phyloP scores from a whole-genome alignment of 2,329 filamentous ascomycete species.

The Penicillium sp. region DNA sequence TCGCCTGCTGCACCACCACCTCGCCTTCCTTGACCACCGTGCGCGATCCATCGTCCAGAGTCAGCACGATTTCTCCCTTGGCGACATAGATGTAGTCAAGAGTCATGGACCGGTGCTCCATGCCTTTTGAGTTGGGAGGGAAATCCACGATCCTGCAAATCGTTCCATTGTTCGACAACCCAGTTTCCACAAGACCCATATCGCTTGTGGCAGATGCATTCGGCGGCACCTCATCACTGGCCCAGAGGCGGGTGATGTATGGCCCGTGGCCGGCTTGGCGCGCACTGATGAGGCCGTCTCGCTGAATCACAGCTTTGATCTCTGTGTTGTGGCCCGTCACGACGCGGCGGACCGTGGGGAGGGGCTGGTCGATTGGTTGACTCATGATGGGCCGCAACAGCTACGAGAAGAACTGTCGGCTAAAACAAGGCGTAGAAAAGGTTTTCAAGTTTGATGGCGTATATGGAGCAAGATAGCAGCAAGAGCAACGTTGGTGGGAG shows the following conservation, averaged over 20 bases:
- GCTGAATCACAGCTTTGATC: not conserved
- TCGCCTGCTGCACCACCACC: slow-evolving; percentile 9
- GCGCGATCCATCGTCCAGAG: slow-evolving; percentile 5
- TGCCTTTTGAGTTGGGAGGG: not conserved
- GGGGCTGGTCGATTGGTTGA: not conserved
- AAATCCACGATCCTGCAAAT: slow-evolving; percentile 1
- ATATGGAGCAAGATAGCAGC: no score
- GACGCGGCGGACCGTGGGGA: slow-evolving; percentile 2
- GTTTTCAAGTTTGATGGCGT: no score
- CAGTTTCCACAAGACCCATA: not conserved
- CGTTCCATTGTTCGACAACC: not conserved
- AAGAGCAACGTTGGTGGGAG: no score
- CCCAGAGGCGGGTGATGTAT: slow-evolving; percentile 3
- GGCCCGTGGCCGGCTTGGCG: not conserved
- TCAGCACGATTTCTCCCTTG: not conserved
- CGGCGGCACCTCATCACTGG: not conserved
- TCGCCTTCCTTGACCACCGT: slow-evolving; percentile 5
- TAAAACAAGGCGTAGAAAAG: no score
- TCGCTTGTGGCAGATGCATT: not conserved
- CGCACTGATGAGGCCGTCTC: not conserved
- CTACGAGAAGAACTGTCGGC: no score
- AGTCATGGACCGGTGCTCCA: slow-evolving; percentile 11
- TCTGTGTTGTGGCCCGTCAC: slow-evolving; percentile 5
- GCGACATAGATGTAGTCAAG: slow-evolving; percentile 10
- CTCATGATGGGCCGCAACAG: not conserved